Conservation (phyloP, 2,329 filamentous ascomycete genomes). For the Beauveria australis region DNA sequence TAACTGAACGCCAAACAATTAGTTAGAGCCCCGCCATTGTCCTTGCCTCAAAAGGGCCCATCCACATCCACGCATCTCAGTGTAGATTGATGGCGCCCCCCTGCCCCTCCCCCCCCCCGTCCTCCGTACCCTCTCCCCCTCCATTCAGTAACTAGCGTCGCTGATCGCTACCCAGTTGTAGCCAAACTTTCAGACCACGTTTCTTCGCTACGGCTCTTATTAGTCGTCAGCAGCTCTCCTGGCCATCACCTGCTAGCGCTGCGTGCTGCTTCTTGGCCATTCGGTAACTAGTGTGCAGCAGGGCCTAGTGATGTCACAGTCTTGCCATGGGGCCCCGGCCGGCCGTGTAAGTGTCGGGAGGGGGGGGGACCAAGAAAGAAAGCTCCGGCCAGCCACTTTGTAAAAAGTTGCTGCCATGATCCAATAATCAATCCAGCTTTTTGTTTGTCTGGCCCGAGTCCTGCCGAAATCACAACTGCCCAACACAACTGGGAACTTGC, state of each 20-base stretch:
- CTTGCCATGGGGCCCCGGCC: neutral
- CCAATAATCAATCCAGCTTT: neutral
- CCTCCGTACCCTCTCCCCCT: neutral
- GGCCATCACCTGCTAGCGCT: neutral
- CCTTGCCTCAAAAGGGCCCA: neutral
- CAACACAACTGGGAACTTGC: neutral
- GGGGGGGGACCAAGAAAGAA: neutral
- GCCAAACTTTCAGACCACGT: conserved; percentile 5
- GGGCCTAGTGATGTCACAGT: neutral
- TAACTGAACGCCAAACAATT: too few relatives aligned
- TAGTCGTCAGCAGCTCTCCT: conserved; percentile 1
- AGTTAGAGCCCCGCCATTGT: neutral
- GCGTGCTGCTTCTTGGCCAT: neutral
- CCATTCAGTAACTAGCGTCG: neutral
- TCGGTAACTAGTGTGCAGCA: too few relatives aligned
- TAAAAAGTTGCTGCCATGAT: neutral
- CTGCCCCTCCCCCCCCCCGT: neutral
- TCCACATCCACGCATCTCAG: neutral
- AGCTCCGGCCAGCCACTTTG: neutral
- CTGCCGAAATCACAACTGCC: neutral
- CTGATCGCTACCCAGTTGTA: neutral
- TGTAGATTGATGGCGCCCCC: neutral
- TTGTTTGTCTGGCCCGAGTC: neutral
- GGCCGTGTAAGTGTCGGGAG: neutral
- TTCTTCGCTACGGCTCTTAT: neutral